Percentiles rank a stretch among this genome's conserved stretches.
Evolutionary conservation across 257 asterid genomes (phyloP).

Genomic region (Solanum virginianum): DNA sequence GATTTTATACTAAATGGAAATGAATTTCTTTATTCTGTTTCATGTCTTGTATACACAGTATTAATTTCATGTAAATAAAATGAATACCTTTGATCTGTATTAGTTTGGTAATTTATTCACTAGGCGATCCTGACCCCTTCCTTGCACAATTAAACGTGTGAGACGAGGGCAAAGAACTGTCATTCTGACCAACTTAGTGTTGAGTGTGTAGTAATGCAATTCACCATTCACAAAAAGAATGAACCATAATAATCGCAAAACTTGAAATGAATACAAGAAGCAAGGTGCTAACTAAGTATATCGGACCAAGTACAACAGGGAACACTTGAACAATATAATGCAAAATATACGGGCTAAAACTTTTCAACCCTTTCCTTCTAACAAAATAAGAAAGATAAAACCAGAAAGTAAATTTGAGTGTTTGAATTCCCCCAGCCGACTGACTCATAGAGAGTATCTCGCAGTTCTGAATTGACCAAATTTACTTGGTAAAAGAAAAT

Average conservation of each 20-base stretch:
- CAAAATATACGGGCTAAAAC: slow-evolving; percentile 1
- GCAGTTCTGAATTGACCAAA: background rate
- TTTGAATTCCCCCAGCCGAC: background rate
- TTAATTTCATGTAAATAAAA: background rate
- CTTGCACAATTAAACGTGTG: background rate
- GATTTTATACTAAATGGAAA: slow-evolving; percentile 23
- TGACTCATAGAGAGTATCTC: background rate
- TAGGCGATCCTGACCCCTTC: background rate
- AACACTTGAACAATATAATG: background rate
- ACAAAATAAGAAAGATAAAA: background rate
- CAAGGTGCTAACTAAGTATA: background rate
- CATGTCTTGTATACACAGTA: background rate
- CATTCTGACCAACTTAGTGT: background rate
- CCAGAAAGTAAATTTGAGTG: background rate
- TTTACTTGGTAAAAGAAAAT: background rate
- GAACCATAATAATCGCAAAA: background rate
- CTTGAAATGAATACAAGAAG: background rate
- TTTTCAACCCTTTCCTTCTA: background rate
- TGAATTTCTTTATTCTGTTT: background rate
- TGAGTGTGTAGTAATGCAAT: background rate
- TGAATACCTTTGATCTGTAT: background rate
- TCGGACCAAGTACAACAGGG: background rate
- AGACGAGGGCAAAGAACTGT: background rate
- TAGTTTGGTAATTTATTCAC: background rate
- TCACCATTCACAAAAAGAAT: background rate